These are phyloP conservation scores for Scleroderma citrinum DNA, from an alignment of 768 basidiomycete genomes.

Conservation along the genomic window DNA sequence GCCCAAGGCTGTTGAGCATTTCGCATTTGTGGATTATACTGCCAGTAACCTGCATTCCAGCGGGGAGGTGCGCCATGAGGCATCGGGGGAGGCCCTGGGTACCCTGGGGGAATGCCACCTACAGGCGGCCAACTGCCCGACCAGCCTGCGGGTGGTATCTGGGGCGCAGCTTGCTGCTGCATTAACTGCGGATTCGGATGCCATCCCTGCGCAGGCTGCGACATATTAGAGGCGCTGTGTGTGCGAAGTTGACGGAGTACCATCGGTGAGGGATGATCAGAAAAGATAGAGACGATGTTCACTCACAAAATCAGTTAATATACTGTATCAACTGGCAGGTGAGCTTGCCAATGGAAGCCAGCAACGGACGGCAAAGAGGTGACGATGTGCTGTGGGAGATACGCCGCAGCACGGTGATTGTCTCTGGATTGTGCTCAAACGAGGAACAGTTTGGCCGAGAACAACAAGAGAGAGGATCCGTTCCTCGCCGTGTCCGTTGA, in stretches of 20 bases:
- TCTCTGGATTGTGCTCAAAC: neutral
- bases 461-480: neutral
- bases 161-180: slow-evolving; percentile 15
- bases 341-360: neutral
- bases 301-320: neutral
- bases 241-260: neutral
- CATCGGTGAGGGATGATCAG: slow-evolving; percentile 10
- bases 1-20: slow-evolving; percentile 27
- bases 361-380: neutral
- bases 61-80: slow-evolving; percentile 39
- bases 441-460: neutral
- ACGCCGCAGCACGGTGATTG: neutral
- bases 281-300: neutral
- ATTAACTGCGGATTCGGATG: slow-evolving; percentile 30
- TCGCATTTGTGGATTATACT: slow-evolving; percentile 39
- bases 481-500: neutral
- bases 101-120: slow-evolving; percentile 27
- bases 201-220: slow-evolving; percentile 23
- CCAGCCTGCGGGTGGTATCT: slow-evolving; percentile 25
- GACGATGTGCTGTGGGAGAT: neutral
- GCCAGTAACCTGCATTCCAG: slow-evolving; percentile 54
- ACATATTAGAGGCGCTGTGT: slow-evolving; percentile 9
- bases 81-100: slow-evolving; percentile 48
- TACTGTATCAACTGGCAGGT: neutral
- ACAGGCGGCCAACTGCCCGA: slow-evolving; percentile 33